Conservation (phyloP, 768 basidiomycete species). For the Amanita inopinata region DNA sequence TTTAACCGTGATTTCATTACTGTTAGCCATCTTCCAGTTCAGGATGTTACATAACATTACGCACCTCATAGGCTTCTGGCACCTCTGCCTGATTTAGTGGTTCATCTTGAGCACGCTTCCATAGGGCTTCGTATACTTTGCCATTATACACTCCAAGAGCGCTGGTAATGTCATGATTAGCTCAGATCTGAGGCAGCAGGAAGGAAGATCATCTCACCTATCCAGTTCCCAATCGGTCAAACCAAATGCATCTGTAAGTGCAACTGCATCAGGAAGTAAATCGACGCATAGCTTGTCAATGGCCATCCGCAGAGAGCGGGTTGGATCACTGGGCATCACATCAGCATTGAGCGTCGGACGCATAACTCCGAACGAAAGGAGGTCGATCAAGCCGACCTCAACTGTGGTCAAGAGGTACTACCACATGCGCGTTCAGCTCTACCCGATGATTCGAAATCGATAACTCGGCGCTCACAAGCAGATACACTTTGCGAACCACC, state of each 20-base stretch:
- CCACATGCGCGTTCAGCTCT: background rate
- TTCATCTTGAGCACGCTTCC: conserved; percentile 46
- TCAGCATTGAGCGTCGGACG: conserved; percentile 11
- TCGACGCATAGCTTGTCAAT: conserved; percentile 39
- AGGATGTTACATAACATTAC: conserved; percentile 10
- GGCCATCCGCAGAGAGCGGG: conserved; percentile 37
- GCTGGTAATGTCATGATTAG: conserved; percentile 22
- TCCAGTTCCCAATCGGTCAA: conserved; percentile 71
- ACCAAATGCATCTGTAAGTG: conserved; percentile 63
- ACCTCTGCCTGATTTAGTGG: conserved; percentile 47
- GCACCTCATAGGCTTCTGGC: conserved; percentile 47
- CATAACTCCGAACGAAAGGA: conserved; percentile 48
- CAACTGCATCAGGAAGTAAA: conserved; percentile 55
- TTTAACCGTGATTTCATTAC: too few species aligned
- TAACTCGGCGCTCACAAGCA: conserved; percentile 28
- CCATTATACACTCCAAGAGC: conserved; percentile 57
- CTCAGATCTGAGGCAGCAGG: background rate
- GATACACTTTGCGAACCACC: conserved; percentile 28
- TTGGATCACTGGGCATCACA: conserved; percentile 27
- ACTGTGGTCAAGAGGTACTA: conserved; percentile 54
- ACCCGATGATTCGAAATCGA: background rate
- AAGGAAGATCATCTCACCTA: conserved; percentile 28
- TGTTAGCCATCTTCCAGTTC: too few species aligned
- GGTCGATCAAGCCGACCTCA: conserved; percentile 45
- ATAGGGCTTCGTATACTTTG: conserved; percentile 58